A percentile compares a stretch with the other conserved stretches of the same genome.
phyloP scores from a whole-genome alignment of 1,284 basidiomycete species.

The Ganoderma leucocontextum region DNA sequence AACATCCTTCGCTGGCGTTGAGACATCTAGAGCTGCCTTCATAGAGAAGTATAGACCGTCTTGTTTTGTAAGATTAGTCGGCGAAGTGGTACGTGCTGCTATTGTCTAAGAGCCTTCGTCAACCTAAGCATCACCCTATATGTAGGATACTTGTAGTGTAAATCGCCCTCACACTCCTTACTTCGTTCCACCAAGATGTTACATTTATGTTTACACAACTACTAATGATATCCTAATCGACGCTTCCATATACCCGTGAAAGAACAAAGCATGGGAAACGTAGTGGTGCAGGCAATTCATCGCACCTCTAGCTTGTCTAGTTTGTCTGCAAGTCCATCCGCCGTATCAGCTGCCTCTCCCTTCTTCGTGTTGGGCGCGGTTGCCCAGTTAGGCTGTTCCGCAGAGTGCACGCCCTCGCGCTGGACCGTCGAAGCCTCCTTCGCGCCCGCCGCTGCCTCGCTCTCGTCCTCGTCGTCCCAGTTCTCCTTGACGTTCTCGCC shows the following conservation, averaged over 20 bases:
- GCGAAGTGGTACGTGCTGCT: neutral
- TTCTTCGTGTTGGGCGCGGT: slow-evolving; percentile 29
- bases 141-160: neutral
- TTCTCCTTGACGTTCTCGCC: slow-evolving; percentile 63
- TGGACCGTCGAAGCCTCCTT: slow-evolving; percentile 17
- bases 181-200: slow-evolving; percentile 1
- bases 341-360: slow-evolving; percentile 21
- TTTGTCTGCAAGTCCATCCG: slow-evolving; percentile 49
- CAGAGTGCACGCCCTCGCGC: slow-evolving; percentile 25
- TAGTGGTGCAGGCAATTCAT: slow-evolving; percentile 30
- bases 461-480: slow-evolving; percentile 82
- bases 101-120: neutral
- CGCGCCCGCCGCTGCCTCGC: slow-evolving; percentile 41
- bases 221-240: slow-evolving; percentile 24
- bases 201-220: slow-evolving; percentile 29
- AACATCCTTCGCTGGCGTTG: neutral
- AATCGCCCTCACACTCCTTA: slow-evolving; percentile 10
- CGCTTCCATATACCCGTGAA: slow-evolving; percentile 19
- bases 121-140: neutral
- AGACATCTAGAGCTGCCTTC: neutral
- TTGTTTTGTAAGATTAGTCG: neutral
- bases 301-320: slow-evolving; percentile 53
- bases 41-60: neutral
- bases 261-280: slow-evolving; percentile 10
- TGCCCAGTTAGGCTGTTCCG: slow-evolving; percentile 34